Percentiles rank a stretch among this genome's conserved stretches.
Conservation (phyloP, 257 asterid species). For the Agastache rugosa region DNA sequence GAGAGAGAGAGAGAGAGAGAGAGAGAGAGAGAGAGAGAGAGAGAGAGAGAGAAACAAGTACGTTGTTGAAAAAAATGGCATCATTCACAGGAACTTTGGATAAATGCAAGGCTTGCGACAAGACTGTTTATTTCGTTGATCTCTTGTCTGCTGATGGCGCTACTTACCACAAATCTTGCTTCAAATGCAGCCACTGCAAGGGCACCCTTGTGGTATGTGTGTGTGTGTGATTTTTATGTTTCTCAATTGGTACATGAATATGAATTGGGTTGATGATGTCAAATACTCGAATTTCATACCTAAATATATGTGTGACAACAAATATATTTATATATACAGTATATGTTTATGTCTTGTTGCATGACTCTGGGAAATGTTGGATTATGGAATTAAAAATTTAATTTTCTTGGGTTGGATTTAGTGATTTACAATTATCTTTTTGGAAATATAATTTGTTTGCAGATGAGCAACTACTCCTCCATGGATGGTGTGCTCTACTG, state of each 20-base stretch:
- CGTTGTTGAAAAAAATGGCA: constrained; percentile 41
- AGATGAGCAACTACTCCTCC: constrained; percentile 93
- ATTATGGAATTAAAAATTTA: no score
- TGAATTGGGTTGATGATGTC: no score
- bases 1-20: not conserved
- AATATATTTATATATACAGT: no score
- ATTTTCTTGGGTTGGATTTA: not conserved
- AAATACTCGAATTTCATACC: no score
- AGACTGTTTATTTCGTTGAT: constrained; percentile 64
- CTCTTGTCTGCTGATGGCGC: constrained; percentile 63
- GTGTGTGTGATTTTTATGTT: no score
- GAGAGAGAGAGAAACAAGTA: not conserved
- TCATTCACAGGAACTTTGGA: constrained; percentile 62
- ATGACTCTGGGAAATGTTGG: no score
- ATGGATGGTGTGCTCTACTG: constrained; percentile 79
- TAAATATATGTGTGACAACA: no score
- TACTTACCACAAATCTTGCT: constrained; percentile 57
- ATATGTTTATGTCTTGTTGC: no score
- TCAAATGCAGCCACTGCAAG: constrained; percentile 83
- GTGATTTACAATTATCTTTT: not conserved
- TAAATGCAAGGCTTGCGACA: constrained; percentile 65
- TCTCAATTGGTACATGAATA: no score
- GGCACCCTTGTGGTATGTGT: constrained; percentile 76
- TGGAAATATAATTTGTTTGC: constrained; percentile 22
- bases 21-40: not conserved